Base-by-base conservation (phyloP, 2,329 filamentous ascomycete species). In the Penicillium sp. region DNA sequence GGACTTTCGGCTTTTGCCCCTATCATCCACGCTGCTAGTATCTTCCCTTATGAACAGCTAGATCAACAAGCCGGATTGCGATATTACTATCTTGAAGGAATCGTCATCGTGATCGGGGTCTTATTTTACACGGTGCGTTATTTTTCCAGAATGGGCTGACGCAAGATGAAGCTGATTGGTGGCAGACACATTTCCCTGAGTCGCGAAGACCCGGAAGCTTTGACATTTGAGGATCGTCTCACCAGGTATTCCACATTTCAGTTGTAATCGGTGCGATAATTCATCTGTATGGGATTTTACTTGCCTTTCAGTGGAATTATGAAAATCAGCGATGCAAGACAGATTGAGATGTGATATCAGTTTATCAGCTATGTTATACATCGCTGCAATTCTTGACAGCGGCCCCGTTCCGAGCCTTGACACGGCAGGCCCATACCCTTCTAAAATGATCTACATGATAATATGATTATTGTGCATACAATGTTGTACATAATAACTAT, bases 231-330 rank as follows among this genome's bases (percentile, higher is more conserved):
- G 68, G 69, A 16, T 64, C 65, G 15, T 74, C 70, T 6, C 72
- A 74, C 55, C 69, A 68, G 4, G 59, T 73, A 16, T 75, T 70
- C 60, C 72, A 75, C 55, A 38, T 72, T 4, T 65, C 74, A 3
- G 72, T 75, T 29, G 52, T 59, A 0, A 75, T 60, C 11, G 45
- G 36, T 5, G 39, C 52, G 11, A 21, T 4, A 0, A 4, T 54
- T 21, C 45, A 50, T 23, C 29, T 44, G 11, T n/a, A 50, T 27
- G 52, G 52, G 6, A 50, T 50, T 5, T 16, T 50, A n/a, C 5
- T 25, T 21, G 53, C 46, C 9, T 50, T 50, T 19, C 29, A 25
- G 5, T 55, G 33, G 29, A 50, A 50, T 23, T 47, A 53, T 34
- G 29, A 52, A 4, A 34, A 36, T 4, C 50, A 34, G 16, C 39